Evolutionary conservation across 805 yeast genomes (phyloP), one percentile per base, ranked within the genome.

Genomic region (Starmerella stigmatis): DNA sequence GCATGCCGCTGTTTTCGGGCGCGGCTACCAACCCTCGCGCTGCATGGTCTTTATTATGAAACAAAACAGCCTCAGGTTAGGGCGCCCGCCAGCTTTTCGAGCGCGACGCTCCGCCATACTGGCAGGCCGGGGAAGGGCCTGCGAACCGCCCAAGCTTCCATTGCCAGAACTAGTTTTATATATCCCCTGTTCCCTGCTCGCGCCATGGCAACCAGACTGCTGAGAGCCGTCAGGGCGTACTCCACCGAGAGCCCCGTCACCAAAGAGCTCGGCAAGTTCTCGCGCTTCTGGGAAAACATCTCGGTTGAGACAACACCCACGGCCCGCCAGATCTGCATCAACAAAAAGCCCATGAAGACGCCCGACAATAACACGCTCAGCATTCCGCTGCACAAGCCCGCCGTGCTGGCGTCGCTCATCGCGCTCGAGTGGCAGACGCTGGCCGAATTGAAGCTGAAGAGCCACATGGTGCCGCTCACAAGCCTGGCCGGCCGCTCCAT

Each of bases 341-440:
- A 85, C 57, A 69, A 73, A 1, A 82, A 80, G 61, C 75, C 94
- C 0, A 66, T 92, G 48, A 79, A 78, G 59, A 89, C 97, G 1
- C 95, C 97, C 0, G 63, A 78, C 42, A 96, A 96, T 3, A 71
- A 78, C 60, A 71, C 74, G 20, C 63, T 92, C 41, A 64, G 75
- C 1, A 64, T 92, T 12, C 94, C 95, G 4, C 57, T 60, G 21
- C 57, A 66, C 67, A 48, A 52, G 46, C 48, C 55, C 3, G 40
- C 57, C 6, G 64, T 75, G 9, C 66, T 92, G 51, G 96, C 96
- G 0, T 70, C 78, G 51, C 63, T 89, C 55, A 68, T 92, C 29
- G 78, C 78, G 31, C 85, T 85, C 57, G 99, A 92, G 64, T 92
- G 98, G 98, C 71, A 76, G 45, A 73, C 74, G 32, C 65, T 92